Conservation (phyloP, 1,284 basidiomycete genomes). For the Sanghuangporus weigelae region DNA sequence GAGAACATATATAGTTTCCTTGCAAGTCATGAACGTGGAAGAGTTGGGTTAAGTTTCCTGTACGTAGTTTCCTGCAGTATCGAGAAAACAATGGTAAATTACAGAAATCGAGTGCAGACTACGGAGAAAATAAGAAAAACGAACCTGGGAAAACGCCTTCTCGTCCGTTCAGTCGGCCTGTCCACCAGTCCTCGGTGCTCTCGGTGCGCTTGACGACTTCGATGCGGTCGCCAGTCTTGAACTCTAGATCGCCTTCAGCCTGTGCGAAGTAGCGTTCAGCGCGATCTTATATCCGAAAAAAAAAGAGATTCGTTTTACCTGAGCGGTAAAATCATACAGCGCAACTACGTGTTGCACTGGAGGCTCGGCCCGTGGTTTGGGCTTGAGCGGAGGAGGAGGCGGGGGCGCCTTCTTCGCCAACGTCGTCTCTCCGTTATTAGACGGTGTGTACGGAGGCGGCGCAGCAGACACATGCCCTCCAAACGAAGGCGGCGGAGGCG, state of each 20-base stretch:
- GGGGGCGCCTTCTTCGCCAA: conserved; percentile 79
- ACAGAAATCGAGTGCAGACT: neutral
- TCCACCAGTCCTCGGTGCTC: conserved; percentile 97
- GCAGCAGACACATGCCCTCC: conserved; percentile 43
- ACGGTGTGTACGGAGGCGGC: conserved; percentile 48
- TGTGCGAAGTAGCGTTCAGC: conserved; percentile 29
- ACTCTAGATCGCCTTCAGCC: conserved; percentile 92
- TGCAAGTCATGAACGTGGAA: neutral
- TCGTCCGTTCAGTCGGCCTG: conserved; percentile 77
- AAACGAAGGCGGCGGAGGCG: conserved; percentile 33
- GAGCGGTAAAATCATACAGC: conserved; percentile 91
- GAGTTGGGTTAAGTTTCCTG: conserved; percentile 25
- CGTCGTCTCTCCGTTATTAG: conserved; percentile 31
- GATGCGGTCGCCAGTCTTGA: conserved; percentile 90
- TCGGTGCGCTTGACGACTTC: conserved; percentile 85
- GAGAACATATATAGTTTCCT: neutral
- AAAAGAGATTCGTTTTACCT: conserved; percentile 36
- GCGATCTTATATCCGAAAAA: conserved; percentile 2
- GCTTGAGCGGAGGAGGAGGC: conserved; percentile 76
- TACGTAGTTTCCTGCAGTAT: conserved; percentile 32
- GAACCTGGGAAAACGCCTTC: conserved; percentile 93
- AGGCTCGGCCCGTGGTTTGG: conserved; percentile 65
- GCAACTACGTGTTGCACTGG: conserved; percentile 81
- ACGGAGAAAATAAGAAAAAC: conserved; percentile 23
- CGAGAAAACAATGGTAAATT: neutral